A percentile compares a stretch with the other conserved stretches of the same genome.
Evolutionary conservation across 1,284 basidiomycete species (phyloP).

Genomic region (Bjerkandera adusta): DNA sequence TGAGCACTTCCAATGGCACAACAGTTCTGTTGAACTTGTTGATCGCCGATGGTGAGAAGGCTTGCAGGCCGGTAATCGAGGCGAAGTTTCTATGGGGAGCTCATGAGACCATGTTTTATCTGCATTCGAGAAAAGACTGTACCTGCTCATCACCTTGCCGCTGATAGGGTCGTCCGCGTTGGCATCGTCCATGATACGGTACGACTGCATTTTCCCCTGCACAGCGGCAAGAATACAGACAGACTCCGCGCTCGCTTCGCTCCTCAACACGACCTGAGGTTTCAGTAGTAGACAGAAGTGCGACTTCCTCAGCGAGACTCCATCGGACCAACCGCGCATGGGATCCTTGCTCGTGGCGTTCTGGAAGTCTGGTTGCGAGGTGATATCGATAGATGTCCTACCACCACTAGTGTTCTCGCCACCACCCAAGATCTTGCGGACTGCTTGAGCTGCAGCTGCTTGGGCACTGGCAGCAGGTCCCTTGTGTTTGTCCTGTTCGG

Average conservation of each 20-base stretch:
- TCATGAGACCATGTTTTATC: neutral
- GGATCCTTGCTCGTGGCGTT: constrained; percentile 42
- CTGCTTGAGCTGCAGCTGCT: constrained; percentile 58
- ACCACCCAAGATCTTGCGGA: constrained; percentile 60
- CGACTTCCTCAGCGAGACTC: constrained; percentile 64
- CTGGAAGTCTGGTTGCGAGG: constrained; percentile 19
- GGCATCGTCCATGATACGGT: constrained; percentile 77
- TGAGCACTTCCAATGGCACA: constrained; percentile 87
- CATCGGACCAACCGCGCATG: constrained; percentile 70
- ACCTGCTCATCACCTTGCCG: constrained; percentile 87
- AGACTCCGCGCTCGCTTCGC: constrained; percentile 58
- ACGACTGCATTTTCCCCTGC: constrained; percentile 81
- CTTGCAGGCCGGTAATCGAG: constrained; percentile 69
- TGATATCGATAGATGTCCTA: constrained; percentile 44
- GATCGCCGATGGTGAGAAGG: constrained; percentile 72
- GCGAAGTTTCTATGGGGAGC: constrained; percentile 27
- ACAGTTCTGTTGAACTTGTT: constrained; percentile 41
- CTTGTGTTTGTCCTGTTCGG: constrained; percentile 32
- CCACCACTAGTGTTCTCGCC: constrained; percentile 35
- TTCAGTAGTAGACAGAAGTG: constrained; percentile 86
- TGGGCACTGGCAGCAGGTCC: constrained; percentile 40
- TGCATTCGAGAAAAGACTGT: constrained; percentile 11
- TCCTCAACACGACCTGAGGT: constrained; percentile 86
- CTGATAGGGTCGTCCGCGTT: constrained; percentile 85
- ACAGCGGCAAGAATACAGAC: constrained; percentile 82